Percentiles rank a stretch among this genome's conserved stretches.
Conservation (phyloP, 495 filamentous ascomycete genomes). For the Aspergillus baeticus region DNA sequence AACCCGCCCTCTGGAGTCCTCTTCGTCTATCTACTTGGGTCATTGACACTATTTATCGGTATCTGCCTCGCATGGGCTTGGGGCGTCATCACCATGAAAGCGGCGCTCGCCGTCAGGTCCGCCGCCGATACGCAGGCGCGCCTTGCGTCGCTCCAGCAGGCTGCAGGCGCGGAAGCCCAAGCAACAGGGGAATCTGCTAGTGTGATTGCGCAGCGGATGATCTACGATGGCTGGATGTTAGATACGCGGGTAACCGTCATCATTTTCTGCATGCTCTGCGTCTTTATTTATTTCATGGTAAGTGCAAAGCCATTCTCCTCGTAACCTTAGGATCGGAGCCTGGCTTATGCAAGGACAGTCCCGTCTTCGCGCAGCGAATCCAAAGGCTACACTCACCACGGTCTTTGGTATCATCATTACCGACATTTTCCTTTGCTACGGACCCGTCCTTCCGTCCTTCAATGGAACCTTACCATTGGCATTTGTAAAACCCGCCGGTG, state of each 20-base stretch:
- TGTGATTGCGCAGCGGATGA: slow-evolving; percentile 23
- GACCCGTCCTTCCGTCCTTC: slow-evolving; percentile 36
- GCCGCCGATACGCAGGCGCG: slow-evolving; percentile 34
- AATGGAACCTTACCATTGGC: slow-evolving; percentile 36
- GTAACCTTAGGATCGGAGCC: no score
- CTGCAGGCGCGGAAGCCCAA: slow-evolving; percentile 31
- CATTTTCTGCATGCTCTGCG: slow-evolving; percentile 33
- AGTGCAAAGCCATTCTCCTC: no score
- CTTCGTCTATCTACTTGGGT: slow-evolving; percentile 36
- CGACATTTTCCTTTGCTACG: slow-evolving; percentile 35
- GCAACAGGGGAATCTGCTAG: slow-evolving; percentile 33
- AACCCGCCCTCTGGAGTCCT: slow-evolving; percentile 39
- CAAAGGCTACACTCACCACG: slow-evolving; percentile 32
- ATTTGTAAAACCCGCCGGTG: slow-evolving; percentile 34
- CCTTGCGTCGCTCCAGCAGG: slow-evolving; percentile 31
- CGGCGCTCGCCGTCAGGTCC: slow-evolving; percentile 37
- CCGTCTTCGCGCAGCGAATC: slow-evolving; percentile 38
- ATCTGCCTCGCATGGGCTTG: slow-evolving; percentile 42
- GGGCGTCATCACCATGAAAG: slow-evolving; percentile 44
- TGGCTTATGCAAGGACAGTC: no score
- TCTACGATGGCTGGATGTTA: slow-evolving; percentile 41
- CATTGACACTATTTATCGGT: slow-evolving; percentile 33
- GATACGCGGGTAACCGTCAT: slow-evolving; percentile 39
- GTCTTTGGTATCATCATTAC: slow-evolving; percentile 41
- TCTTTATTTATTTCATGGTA: slow-evolving; percentile 40